These are phyloP conservation scores for Botrytis fragariae DNA, from an alignment of 2,329 filamentous ascomycete genomes.

Conservation along the genomic window DNA sequence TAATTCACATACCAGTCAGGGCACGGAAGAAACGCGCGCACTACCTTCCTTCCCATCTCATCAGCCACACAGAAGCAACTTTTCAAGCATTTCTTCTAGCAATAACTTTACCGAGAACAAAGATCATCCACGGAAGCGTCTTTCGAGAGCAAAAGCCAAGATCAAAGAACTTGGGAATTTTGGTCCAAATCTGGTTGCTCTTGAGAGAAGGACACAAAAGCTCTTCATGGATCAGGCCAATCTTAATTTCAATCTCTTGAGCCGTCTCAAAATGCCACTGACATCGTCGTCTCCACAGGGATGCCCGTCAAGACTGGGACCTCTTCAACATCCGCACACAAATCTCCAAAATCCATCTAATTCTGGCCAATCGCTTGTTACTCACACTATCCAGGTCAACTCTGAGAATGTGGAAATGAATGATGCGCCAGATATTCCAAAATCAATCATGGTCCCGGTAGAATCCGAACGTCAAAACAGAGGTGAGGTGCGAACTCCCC, in stretches of 20 bases:
- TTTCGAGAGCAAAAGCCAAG: not conserved
- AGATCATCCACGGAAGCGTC: not conserved
- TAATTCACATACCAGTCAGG: not conserved
- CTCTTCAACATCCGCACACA: not conserved
- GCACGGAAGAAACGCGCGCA: not conserved
- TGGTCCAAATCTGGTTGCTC: not conserved
- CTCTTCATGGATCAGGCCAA: not conserved
- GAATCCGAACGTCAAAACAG: not conserved
- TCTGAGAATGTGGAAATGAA: not conserved
- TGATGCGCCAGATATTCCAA: not conserved
- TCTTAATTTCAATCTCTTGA: not conserved
- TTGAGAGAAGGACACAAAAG: not conserved
- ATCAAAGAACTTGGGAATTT: not conserved
- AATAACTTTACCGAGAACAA: not conserved
- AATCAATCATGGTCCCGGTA: not conserved
- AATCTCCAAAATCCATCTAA: not conserved
- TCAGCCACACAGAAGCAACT: not conserved
- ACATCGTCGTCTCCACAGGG: not conserved
- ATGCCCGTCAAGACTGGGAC: not conserved
- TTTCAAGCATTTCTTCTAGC: not conserved
- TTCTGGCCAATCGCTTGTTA: not conserved
- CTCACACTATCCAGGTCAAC: not conserved
- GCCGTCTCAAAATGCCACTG: not conserved
- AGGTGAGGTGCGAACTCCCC: no score
- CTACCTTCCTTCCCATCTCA: not conserved